A percentile compares a stretch with the other conserved stretches of the same genome.
These are phyloP conservation scores for Neopestalotiopsis rosae DNA, from an alignment of 2,329 filamentous ascomycete species.

Conservation along the genomic window DNA sequence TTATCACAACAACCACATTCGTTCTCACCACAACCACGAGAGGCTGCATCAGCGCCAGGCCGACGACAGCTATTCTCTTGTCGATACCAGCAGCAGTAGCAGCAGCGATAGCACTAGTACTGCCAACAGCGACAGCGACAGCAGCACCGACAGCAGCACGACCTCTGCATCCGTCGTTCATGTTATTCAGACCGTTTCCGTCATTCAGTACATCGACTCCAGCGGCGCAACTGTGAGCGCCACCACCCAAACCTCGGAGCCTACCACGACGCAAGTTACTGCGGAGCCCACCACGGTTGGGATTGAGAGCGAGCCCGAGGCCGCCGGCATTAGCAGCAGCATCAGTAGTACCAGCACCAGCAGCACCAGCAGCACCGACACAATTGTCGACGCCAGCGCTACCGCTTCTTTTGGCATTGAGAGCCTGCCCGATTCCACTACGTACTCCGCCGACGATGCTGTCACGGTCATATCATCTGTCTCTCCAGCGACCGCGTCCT, in stretches of 20 bases:
- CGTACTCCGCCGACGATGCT: conserved; percentile 19
- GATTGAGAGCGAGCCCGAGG: conserved; percentile 12
- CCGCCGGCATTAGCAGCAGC: not conserved
- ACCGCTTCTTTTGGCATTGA: not conserved
- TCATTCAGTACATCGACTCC: conserved; percentile 58
- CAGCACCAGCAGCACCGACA: conserved; percentile 19
- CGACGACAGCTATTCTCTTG: not conserved
- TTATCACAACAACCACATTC: conserved; percentile 37
- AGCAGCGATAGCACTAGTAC: conserved; percentile 19
- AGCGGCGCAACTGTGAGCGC: conserved; percentile 50
- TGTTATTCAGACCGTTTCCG: conserved; percentile 61
- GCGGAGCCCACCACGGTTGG: conserved; percentile 23
- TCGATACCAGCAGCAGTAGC: not conserved
- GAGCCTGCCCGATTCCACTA: conserved; percentile 1
- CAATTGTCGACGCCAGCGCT: conserved; percentile 43
- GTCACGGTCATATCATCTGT: conserved; percentile 1
- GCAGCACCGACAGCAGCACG: conserved; percentile 17
- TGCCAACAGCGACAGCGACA: conserved; percentile 13
- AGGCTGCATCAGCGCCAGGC: conserved; percentile 18
- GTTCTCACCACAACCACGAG: conserved; percentile 28
- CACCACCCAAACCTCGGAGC: conserved; percentile 44
- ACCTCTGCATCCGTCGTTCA: conserved; percentile 37
- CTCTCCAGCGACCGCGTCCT: conserved; percentile 19
- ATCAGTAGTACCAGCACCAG: not conserved
- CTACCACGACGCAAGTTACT: conserved; percentile 43